Evolutionary conservation across 179 eudicot species (phyloP).

Genomic region (Drosera spatulata): DNA sequence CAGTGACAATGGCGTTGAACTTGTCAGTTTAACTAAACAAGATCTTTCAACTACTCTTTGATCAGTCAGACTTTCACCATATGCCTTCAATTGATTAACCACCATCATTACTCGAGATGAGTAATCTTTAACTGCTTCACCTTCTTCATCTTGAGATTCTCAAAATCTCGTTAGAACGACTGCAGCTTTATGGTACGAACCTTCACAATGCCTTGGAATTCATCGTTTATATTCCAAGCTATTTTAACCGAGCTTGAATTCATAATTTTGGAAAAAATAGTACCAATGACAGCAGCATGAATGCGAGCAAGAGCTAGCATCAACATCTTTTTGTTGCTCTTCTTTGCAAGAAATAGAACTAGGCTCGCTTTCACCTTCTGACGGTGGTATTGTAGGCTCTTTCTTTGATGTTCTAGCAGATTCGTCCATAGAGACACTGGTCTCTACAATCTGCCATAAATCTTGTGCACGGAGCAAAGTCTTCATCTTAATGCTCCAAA

Average conservation of each 20-base stretch:
- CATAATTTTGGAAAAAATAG: background rate
- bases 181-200: background rate
- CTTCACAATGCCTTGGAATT: background rate
- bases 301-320: background rate
- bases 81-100: slow-evolving; percentile 10
- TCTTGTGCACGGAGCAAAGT: background rate
- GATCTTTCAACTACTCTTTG: slow-evolving; percentile 7
- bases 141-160: slow-evolving; percentile 11
- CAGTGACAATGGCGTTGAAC: slow-evolving; percentile 1
- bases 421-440: background rate
- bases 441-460: background rate
- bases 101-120: slow-evolving; percentile 4
- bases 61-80: slow-evolving; percentile 8
- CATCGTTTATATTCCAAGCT: background rate
- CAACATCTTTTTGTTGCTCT: background rate
- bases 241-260: too few species aligned
- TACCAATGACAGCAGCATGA: background rate
- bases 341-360: background rate
- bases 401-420: background rate
- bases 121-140: slow-evolving; percentile 2
- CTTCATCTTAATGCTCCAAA: too few species aligned
- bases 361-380: too few species aligned
- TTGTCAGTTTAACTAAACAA: slow-evolving; percentile 3
- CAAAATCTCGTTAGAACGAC: slow-evolving; percentile 9
- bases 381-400: too few species aligned